Evolutionary conservation across 768 basidiomycete genomes (phyloP), one percentile per base, ranked within the genome.

Genomic region (Holtermannia corniformis): DNA sequence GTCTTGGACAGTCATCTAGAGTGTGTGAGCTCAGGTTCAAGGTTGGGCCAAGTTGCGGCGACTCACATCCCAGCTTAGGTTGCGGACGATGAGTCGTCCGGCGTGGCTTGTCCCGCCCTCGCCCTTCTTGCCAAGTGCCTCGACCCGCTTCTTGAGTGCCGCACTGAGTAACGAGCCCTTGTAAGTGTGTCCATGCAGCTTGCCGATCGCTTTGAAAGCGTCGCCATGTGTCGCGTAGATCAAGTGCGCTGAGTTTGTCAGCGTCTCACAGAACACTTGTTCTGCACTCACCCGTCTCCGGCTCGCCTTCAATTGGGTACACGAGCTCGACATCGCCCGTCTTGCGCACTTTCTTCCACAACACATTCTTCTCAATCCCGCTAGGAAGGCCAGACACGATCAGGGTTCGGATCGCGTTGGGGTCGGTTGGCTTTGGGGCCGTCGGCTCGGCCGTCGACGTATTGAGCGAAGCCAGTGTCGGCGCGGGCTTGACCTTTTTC

Each of bases 171-270:
- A 75, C 7, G 78, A 76, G 40, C 90, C 89, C 68, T 93, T 92
- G 79, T 85, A 93, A 24, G 91, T 85, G 67, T 92, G 89, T 1
- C 87, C 88, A 66, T 97, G 89, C 1, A 97, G 79, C 70, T 86
- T 88, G 50, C 72, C 75, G 37, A 86, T 81, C 1, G 88, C 85
- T 10, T 82, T 79, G 37, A 78, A 76, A 0, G 92, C 90, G 23
- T 79, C 71, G 4, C 76, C 75, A 1, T 88, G 82, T 0, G 80
- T 82, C 1, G 77, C 71, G 70, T 91, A 92, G 4, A 90, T 55
- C 16, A 85, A 81, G 57, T 86, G 78, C 4, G 88, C 90, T 83
- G 7, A 20, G 49, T 5, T 5, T n/a, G n/a, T n/a, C n/a, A n/a
- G n/a, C n/a, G n/a, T 19, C n/a, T 14, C 24, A 14, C 23, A 14